Evolutionary conservation across 2,329 filamentous ascomycete species (phyloP).

Genomic region (Claviceps spartinae): DNA sequence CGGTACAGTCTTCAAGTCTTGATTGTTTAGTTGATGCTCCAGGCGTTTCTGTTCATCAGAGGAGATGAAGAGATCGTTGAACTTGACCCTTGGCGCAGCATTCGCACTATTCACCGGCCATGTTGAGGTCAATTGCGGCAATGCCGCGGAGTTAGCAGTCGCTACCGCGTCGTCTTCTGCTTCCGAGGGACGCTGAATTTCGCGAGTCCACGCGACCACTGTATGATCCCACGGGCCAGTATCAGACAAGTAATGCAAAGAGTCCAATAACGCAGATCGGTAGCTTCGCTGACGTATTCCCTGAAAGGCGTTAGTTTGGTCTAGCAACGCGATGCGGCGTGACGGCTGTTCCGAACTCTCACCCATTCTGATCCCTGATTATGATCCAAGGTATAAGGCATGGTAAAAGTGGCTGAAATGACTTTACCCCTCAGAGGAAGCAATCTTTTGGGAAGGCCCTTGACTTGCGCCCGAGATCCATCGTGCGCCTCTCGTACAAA

Average conservation of each 20-base stretch:
- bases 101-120: not conserved
- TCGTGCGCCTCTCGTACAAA: not conserved
- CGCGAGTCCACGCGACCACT: conserved; percentile 87
- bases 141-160: not conserved
- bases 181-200: conserved; percentile 35
- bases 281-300: conserved; percentile 42
- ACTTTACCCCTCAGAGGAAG: not conserved
- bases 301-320: not conserved
- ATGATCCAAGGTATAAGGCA: conserved; percentile 2
- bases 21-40: conserved; percentile 57
- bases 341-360: not conserved
- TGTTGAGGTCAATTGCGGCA: conserved; percentile 1
- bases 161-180: conserved; percentile 13
- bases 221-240: conserved; percentile 78
- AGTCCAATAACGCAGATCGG: conserved; percentile 82
- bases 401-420: conserved; percentile 3
- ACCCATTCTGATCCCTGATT: conserved; percentile 1
- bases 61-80: conserved; percentile 27
- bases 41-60: conserved; percentile 54
- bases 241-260: conserved; percentile 74
- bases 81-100: not conserved
- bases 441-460: not conserved
- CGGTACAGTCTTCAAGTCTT: conserved; percentile 65
- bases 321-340: not conserved
- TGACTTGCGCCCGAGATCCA: not conserved